Base-by-base conservation (phyloP, 768 basidiomycete genomes). In the Fomitopsis pulvina region DNA sequence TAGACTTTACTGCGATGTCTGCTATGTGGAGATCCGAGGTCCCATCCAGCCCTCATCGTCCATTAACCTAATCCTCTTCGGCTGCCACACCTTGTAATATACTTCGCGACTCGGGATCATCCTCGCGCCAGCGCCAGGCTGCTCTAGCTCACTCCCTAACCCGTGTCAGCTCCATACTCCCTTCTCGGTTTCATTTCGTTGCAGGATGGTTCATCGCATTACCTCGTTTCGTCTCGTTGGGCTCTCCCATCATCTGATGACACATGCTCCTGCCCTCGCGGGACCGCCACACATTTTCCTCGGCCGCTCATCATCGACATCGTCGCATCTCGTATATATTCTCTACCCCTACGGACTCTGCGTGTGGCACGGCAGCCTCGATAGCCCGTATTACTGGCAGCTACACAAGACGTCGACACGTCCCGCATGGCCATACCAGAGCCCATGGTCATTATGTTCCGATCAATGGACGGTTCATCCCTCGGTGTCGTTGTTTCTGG, bases 261-360 rank as follows among this genome's bases (percentile, higher is more conserved):
- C 79, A 75, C 80, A 80, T 81, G 74, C 78, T 80, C 76, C 78
- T 71, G 79, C 80, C 77, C 66, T 55, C 62, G 34, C 60, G 68
- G 69, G 73, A 69, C 68, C 63, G 65, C 61, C 64, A 60, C 61
- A 59, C 52, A 53, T 62, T 56, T 55, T n/a, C 56, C 61, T 58
- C 53, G 32, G 50, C 52, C 57, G 49, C 56, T 49, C 48, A 51
- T 57, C 63, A 58, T 55, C 54, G 50, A 50, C 56, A 53, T 50
- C 65, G 41, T 51, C 51, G 52, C 54, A 53, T 59, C 63, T 58
- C 62, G 66, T 70, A 68, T 67, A 61, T 66, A 69, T 66, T 59
- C 52, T 39, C 57, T 26, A 40, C 5, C 40, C 25, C 46, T 21
- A 14, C 46, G 18, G 41, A 52, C 60, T 59, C 49, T 41, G 37